These are phyloP conservation scores for Talaromyces liani DNA, from an alignment of 495 filamentous ascomycete genomes.

Conservation along the genomic window DNA sequence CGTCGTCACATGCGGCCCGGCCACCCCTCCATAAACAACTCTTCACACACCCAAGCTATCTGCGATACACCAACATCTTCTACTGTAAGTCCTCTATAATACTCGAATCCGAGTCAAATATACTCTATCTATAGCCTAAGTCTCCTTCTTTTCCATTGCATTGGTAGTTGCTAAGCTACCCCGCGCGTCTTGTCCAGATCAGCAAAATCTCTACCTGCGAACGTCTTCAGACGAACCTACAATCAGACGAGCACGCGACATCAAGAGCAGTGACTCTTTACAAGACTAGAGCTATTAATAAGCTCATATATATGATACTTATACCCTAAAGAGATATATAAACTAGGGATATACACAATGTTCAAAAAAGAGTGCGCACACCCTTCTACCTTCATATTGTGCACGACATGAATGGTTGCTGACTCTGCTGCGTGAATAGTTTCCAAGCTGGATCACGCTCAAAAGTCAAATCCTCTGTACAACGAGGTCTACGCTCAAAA, in stretches of 20 bases:
- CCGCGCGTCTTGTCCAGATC: not conserved
- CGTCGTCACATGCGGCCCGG: conserved; percentile 1
- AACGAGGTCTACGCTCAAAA: conserved; percentile 75
- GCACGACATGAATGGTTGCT: not conserved
- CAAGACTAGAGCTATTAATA: not conserved
- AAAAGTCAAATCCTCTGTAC: conserved; percentile 95
- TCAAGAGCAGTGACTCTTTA: not conserved
- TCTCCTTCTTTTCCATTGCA: not conserved
- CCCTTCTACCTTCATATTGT: not conserved
- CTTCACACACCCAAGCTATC: not conserved
- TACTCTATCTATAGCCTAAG: not conserved
- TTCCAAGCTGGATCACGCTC: conserved; percentile 74
- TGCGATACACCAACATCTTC: not conserved
- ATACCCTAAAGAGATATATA: not conserved
- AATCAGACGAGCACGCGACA: not conserved
- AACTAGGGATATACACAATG: not conserved
- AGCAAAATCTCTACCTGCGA: not conserved
- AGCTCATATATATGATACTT: not conserved
- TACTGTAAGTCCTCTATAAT: not conserved
- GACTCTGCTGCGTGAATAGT: conserved; percentile 28
- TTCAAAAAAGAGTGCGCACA: conserved; percentile 6
- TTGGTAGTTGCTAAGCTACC: not conserved
- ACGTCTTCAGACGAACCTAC: not conserved
- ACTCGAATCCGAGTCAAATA: not conserved
- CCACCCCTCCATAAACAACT: conserved; percentile 1